phyloP scores from a whole-genome alignment of 345 rosid genomes.

The Acer saccharum region DNA sequence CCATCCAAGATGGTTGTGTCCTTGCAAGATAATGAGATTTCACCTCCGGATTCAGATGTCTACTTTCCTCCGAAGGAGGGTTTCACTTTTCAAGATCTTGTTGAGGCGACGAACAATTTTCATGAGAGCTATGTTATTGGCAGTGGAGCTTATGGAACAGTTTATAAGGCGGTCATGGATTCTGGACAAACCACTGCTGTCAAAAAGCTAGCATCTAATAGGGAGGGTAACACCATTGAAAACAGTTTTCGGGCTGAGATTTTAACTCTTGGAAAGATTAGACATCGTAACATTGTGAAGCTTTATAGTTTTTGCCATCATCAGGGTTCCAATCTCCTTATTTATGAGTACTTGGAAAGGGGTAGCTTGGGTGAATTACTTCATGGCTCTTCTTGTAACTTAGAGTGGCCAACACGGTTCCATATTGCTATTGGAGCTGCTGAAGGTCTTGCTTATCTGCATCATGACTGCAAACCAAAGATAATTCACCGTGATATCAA shows the following conservation, averaged over 20 bases:
- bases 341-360: conserved; percentile 81
- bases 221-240: conserved; percentile 81
- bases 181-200: conserved; percentile 76
- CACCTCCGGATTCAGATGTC: conserved; percentile 55
- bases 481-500: conserved; percentile 96
- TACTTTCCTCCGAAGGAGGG: conserved; percentile 85
- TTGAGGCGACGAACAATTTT: conserved; percentile 77
- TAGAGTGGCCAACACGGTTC: conserved; percentile 88
- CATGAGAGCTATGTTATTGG: conserved; percentile 82
- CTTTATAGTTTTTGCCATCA: conserved; percentile 89
- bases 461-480: conserved; percentile 92
- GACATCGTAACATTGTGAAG: conserved; percentile 95
- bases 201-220: conserved; percentile 72
- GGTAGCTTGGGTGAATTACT: conserved; percentile 94
- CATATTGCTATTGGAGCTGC: conserved; percentile 92
- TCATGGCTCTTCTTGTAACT: conserved; percentile 55
- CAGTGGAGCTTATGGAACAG: conserved; percentile 93
- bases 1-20: conserved; percentile 46
- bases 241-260: conserved; percentile 93
- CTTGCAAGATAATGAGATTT: conserved; percentile 47
- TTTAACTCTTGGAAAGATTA: conserved; percentile 80
- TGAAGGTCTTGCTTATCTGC: conserved; percentile 93
- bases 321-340: conserved; percentile 79
- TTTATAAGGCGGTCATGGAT: conserved; percentile 78
- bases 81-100: conserved; percentile 81